phyloP scores from a whole-genome alignment of 345 rosid species.

The Eucalyptus globulus region DNA sequence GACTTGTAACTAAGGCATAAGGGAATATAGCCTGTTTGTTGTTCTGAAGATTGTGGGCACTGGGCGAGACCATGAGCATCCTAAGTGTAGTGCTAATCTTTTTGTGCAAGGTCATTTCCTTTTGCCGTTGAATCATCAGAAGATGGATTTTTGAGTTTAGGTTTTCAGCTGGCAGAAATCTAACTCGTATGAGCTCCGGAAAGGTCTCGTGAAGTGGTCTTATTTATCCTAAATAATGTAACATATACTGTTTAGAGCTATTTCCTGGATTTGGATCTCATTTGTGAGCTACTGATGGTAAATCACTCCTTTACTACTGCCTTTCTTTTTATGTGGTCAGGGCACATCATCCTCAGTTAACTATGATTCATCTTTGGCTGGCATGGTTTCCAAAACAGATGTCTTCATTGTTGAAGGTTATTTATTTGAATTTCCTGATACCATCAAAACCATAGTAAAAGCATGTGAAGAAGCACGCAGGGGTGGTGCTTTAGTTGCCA shows the following conservation, averaged over 20 bases:
- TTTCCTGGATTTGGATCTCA: background rate
- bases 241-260: background rate
- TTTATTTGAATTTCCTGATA: conserved; percentile 88
- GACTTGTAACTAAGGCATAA: background rate
- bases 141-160: background rate
- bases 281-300: background rate
- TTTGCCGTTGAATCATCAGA: background rate
- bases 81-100: background rate
- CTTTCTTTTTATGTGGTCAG: conserved; percentile 22
- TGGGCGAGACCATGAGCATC: background rate
- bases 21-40: background rate
- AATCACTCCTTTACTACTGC: background rate
- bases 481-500: conserved; percentile 74
- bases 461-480: conserved; percentile 85
- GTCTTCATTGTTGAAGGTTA: conserved; percentile 88
- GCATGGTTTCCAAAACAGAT: conserved; percentile 57
- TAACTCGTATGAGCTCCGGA: background rate
- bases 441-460: conserved; percentile 63
- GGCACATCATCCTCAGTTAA: conserved; percentile 78
- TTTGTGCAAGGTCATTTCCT: background rate
- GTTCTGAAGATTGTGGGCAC: background rate
- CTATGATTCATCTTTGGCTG: conserved; percentile 70
- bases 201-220: background rate
- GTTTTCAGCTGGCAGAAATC: background rate
- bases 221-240: background rate